Percentiles rank a stretch among this genome's conserved stretches.
These are phyloP conservation scores for Pichia sp. DNA, from an alignment of 1,139 yeast species.

Conservation along the genomic window DNA sequence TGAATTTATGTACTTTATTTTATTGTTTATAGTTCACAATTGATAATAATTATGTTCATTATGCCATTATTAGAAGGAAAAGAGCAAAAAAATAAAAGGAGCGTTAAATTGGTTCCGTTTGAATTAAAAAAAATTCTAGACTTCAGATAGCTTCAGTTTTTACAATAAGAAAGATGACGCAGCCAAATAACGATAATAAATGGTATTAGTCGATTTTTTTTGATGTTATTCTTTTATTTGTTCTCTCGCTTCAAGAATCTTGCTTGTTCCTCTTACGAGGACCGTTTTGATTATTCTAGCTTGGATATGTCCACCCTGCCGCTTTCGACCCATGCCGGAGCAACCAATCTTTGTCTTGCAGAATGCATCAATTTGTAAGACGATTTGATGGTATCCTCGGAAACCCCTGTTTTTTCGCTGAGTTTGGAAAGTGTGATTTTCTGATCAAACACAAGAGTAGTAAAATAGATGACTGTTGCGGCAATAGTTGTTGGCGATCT, in stretches of 20 bases:
- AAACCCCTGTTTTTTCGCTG: conserved; percentile 93
- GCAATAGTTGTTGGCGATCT: conserved; percentile 97
- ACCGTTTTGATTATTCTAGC: conserved; percentile 1
- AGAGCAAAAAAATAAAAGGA: too few species aligned
- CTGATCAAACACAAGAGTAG: conserved; percentile 77
- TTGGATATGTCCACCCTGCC: conserved; percentile 50
- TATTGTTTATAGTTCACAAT: conserved; percentile 1
- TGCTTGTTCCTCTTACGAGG: too few species aligned
- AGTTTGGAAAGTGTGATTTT: conserved; percentile 66
- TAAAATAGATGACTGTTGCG: conserved; percentile 94
- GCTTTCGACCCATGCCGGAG: conserved; percentile 72
- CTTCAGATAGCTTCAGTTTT: not conserved
- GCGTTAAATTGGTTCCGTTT: too few species aligned
- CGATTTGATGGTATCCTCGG: conserved; percentile 95
- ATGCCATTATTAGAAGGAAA: too few species aligned
- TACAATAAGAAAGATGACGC: not conserved
- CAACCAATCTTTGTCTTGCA: conserved; percentile 60
- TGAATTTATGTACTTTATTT: not conserved
- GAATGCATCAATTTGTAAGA: conserved; percentile 81
- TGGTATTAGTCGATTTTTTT: too few species aligned
- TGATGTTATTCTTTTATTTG: too few species aligned
- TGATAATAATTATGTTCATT: not conserved
- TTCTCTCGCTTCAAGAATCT: not conserved
- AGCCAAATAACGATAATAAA: not conserved
- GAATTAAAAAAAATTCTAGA: too few species aligned